Evolutionary conservation across 2,329 filamentous ascomycete genomes (phyloP).

Genomic region (Amauroascus verrucosus): DNA sequence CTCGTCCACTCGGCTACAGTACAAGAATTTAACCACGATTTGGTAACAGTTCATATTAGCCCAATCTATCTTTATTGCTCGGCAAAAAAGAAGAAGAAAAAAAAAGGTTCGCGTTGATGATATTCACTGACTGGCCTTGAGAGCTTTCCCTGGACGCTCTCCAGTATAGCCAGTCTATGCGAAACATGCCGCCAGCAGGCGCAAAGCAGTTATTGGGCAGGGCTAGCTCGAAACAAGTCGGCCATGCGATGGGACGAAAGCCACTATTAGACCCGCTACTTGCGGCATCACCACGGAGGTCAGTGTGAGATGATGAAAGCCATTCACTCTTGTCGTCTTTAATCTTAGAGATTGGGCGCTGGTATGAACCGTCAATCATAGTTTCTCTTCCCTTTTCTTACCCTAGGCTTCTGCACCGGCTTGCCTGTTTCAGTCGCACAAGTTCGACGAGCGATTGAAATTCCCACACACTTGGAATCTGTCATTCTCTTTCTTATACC

Average conservation of each 20-base stretch:
- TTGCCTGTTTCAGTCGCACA: not conserved
- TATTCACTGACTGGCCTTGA: not conserved
- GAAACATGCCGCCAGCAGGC: slow-evolving; percentile 4
- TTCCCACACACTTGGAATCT: not conserved
- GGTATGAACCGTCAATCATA: slow-evolving; percentile 2
- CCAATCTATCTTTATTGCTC: not conserved
- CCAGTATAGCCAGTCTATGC: not conserved
- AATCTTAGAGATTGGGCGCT: not conserved
- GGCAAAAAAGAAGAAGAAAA: too few relatives aligned
- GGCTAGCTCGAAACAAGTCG: slow-evolving; percentile 5
- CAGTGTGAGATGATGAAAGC: slow-evolving; percentile 11
- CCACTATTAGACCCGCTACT: slow-evolving; percentile 13
- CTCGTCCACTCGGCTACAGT: not conserved
- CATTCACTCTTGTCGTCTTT: not conserved
- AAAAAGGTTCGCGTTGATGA: not conserved
- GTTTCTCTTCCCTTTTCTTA: not conserved
- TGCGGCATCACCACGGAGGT: slow-evolving; percentile 11
- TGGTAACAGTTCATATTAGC: too few relatives aligned
- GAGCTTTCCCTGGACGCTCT: not conserved
- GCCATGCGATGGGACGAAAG: slow-evolving; percentile 1
- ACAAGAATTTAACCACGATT: too few relatives aligned
- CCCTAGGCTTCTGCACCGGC: not conserved
- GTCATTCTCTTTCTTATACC: not conserved
- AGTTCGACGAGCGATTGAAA: not conserved
- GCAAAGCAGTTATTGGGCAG: slow-evolving; percentile 5